Conservation (phyloP, 768 basidiomycete genomes). For the Lentinula sp. region DNA sequence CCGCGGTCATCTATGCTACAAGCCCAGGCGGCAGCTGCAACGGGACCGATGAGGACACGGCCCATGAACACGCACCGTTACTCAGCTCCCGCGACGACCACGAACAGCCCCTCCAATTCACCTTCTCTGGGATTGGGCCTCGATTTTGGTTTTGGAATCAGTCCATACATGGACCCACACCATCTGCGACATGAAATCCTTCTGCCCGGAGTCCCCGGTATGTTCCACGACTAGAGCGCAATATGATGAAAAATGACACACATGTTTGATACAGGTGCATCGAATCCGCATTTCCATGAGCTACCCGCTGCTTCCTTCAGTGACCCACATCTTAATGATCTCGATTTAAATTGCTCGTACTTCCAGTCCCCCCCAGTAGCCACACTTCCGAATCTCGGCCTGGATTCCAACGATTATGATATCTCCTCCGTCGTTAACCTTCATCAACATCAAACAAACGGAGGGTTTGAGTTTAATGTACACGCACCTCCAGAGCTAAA, state of each 20-base stretch:
- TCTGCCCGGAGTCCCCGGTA: constrained; percentile 41
- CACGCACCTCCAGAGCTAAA: constrained; percentile 19
- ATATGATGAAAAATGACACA: constrained; percentile 14
- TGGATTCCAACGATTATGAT: constrained; percentile 21
- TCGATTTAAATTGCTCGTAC: constrained; percentile 23
- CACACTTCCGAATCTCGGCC: constrained; percentile 22
- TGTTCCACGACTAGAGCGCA: constrained; percentile 16
- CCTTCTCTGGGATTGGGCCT: constrained; percentile 18
- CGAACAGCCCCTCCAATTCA: constrained; percentile 14
- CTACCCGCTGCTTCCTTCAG: constrained; percentile 26
- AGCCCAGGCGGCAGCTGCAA: constrained; percentile 15
- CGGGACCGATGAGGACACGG: constrained; percentile 18
- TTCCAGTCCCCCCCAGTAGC: constrained; percentile 22
- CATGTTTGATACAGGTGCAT: constrained; percentile 22
- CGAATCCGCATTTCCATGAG: constrained; percentile 32
- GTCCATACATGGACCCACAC: constrained; percentile 16
- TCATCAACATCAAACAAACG: constrained; percentile 18
- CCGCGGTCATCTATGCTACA: constrained; percentile 55
- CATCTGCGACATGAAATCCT: constrained; percentile 16
- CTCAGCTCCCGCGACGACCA: constrained; percentile 21
- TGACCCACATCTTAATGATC: constrained; percentile 22
- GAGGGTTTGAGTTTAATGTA: constrained; percentile 26
- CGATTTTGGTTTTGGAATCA: constrained; percentile 15
- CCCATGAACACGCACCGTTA: constrained; percentile 20
- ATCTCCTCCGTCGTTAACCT: constrained; percentile 26